phyloP scores from a whole-genome alignment of 2,329 filamentous ascomycete species.

The Fusarium pseudocircinatum region DNA sequence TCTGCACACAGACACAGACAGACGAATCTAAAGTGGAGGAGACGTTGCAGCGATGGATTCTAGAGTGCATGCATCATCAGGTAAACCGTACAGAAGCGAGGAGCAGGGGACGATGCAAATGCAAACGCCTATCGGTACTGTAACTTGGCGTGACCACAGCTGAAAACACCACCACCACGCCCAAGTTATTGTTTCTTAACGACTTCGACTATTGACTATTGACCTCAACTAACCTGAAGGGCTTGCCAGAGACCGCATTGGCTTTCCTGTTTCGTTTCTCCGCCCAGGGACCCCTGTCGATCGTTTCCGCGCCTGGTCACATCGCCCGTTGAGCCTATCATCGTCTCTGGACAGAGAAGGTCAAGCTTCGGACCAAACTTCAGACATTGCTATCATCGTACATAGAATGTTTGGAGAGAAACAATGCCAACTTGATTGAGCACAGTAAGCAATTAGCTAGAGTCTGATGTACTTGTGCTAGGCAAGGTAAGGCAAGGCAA shows the following conservation, averaged over 20 bases:
- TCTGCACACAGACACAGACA: background rate
- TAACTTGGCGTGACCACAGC: background rate
- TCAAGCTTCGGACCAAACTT: conserved; percentile 17
- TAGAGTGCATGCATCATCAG: conserved; percentile 26
- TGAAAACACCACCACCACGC: conserved; percentile 3
- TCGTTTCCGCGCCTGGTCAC: conserved; percentile 32
- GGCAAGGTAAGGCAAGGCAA: background rate
- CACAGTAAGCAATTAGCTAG: background rate
- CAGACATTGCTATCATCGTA: background rate
- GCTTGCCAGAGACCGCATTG: conserved; percentile 9
- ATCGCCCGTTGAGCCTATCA: conserved; percentile 17
- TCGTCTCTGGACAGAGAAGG: conserved; percentile 14
- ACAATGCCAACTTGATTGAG: background rate
- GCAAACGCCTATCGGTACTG: background rate
- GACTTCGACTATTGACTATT: conserved; percentile 5
- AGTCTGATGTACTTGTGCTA: background rate
- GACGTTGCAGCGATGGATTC: conserved; percentile 1
- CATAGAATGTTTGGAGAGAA: background rate
- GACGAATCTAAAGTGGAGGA: background rate
- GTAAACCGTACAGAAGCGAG: conserved; percentile 24
- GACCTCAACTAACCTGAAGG: background rate
- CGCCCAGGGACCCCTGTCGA: conserved; percentile 32
- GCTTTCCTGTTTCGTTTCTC: conserved; percentile 41
- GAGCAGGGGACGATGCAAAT: conserved; percentile 1
- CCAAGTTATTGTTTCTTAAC: conserved; percentile 5